Base-by-base conservation (phyloP, 176 grass and related monocot genomes). In the Oryza rufipogon region DNA sequence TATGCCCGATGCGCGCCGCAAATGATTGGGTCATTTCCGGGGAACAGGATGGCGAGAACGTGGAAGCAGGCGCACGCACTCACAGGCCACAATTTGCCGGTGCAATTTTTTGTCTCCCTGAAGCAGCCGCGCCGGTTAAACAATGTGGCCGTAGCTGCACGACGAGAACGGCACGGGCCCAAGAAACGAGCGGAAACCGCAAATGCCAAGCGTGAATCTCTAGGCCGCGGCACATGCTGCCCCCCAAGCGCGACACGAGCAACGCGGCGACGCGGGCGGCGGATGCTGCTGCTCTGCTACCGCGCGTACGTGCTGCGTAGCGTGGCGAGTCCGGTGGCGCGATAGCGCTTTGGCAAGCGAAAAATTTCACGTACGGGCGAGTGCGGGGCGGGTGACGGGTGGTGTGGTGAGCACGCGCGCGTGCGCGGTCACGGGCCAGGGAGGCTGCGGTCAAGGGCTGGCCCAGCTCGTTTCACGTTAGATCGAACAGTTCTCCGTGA, bases 31-130 rank as follows among this genome's bases (percentile, higher is more conserved):
- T 39, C 79, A 9, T 76, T 81, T 76, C 38, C 17, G 6, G 70
- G 87, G 87, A 85, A 76, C 87, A 80, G 11, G 77, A 70, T 5
- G 38, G 39, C 87, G 49, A 41, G 41, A 70, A 76, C 76, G 25
- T 77, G 70, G 70, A 70, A 70, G 76, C 45, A 34, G 81, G 51
- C 63, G 82, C 61, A 54, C 73, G 71, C 82, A 51, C 61, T 76
- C 22, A 20, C 58, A 63, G n/a, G 56, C 56, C 19, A 60, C 56
- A 60, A 22, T 65, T 2, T 8, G 7, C 44, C 67, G 10, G 86
- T n/a, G 28, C 20, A 2, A 12, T 64, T 77, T 51, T 51, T 73
- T 54, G 15, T 66, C 41, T 51, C 39, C 70, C 58, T n/a, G 65
- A 39, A 68, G 74, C 86, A 26, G 22, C 14, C 74, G 80, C 74